Base-by-base conservation (phyloP, 345 rosid species). In the Euphorbia tirucalli region DNA sequence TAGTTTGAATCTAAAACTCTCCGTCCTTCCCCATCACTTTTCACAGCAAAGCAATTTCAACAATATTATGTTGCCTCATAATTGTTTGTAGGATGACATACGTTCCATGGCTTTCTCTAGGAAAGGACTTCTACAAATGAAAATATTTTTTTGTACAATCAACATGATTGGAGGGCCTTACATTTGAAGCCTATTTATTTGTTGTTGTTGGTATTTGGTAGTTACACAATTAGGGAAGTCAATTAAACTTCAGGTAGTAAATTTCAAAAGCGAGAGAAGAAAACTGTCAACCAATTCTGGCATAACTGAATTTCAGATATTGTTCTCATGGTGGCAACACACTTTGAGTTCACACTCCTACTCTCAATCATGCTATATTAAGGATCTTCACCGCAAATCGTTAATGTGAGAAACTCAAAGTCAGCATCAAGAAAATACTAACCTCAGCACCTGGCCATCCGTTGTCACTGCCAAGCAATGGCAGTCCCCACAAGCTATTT, bases 401-500 rank as follows among this genome's bases (percentile, higher is more conserved):
- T 64, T 49, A 21, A 57, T 18, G 2, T 5, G 30, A 48, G 13
- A 31, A 64, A 61, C 66, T 32, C 10, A 27, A 63, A 65, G n/a
- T 13, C 25, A 70, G 32, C 18, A 43, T 52, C 46, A 75, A 55
- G 62, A 16, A 22, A 61, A 62, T 21, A 72, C 72, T 68, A 84
- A 92, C 97, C 97, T 95, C 71, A 82, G 99, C 50, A 95, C 97
- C 78, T 86, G 87, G 58, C 99, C 99, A 37, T 87, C 97, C 85
- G 83, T 78, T 2, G 97, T 95, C 65, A 92, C 97, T 49, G 99
- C 97, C 81, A 92, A 81, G 76, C 99, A 95, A 73, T 95, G 99
- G 85, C 99, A 89, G 75, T 95, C 97, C 60, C 99, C 99, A 75
- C 99, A 92, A 74, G 99, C 97, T 80, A 95, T 95, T 85, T 92